phyloP scores from a whole-genome alignment of 805 yeast genomes.

The Debaryomyces castellii region DNA sequence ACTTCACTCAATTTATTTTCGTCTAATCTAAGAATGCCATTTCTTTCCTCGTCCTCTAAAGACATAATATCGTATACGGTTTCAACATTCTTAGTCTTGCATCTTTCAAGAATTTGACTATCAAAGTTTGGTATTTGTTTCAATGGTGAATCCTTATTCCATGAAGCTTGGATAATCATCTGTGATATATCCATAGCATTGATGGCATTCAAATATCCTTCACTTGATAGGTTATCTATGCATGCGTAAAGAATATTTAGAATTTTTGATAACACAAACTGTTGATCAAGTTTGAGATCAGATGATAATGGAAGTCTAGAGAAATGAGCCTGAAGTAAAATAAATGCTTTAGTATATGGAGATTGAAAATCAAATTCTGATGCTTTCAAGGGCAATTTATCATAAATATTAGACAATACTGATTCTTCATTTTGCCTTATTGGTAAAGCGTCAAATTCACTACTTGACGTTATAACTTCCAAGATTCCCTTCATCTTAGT shows the following conservation, averaged over 20 bases:
- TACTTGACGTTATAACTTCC: slow-evolving; percentile 63
- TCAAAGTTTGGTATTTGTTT: slow-evolving; percentile 76
- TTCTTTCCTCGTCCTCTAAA: slow-evolving; percentile 75
- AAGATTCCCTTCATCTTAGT: slow-evolving; percentile 62
- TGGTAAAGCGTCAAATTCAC: slow-evolving; percentile 68
- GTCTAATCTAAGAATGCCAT: slow-evolving; percentile 54
- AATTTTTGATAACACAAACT: slow-evolving; percentile 47
- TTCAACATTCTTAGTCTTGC: slow-evolving; percentile 55
- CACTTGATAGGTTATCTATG: slow-evolving; percentile 75
- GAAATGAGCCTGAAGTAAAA: slow-evolving; percentile 79
- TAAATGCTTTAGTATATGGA: slow-evolving; percentile 67
- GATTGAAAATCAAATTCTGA: slow-evolving; percentile 41
- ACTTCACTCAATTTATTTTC: slow-evolving; percentile 57
- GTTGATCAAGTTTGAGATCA: slow-evolving; percentile 61
- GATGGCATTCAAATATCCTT: slow-evolving; percentile 76
- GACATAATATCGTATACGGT: slow-evolving; percentile 79
- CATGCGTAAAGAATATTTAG: slow-evolving; percentile 60
- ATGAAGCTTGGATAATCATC: slow-evolving; percentile 81
- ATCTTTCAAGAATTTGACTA: slow-evolving; percentile 50
- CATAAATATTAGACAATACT: slow-evolving; percentile 49
- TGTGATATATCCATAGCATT: slow-evolving; percentile 86
- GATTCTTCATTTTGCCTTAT: slow-evolving; percentile 61
- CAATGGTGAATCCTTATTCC: slow-evolving; percentile 78
- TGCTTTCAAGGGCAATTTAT: slow-evolving; percentile 62
- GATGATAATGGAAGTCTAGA: slow-evolving; percentile 59